Base-by-base conservation (phyloP, 139 green algal genomes). In the Astrephomene gubernaculifera region DNA sequence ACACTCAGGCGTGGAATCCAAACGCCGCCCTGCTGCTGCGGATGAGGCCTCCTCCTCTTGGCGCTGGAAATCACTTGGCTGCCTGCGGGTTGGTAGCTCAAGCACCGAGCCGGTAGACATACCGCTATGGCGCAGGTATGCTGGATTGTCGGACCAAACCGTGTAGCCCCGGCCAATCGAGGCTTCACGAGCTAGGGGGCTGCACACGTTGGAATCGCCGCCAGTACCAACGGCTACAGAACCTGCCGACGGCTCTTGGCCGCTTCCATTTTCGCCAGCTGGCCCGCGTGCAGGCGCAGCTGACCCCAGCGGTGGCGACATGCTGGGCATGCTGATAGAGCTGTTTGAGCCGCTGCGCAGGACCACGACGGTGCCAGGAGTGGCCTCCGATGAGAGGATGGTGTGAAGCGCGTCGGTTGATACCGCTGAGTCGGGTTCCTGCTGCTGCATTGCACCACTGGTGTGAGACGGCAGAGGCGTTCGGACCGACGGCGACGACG, bases 101-200 rank as follows among this genome's bases (percentile, higher is more conserved):
- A 27, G 72, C 0, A 2, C 49, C 1, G 76, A 83, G 17, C 12
- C 41, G 5, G 60, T 49, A 4, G 78, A 84, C n/a, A 52, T 27
- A 22, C 63, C 69, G 45, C 79, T 78, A 33, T 33, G 31, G 35
- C 64, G 49, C 27, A 64, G 38, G 79, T 70, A 86, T 9, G 79
- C 79, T 4, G 65, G 41, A 71, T 86, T 86, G 0, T 79, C 65
- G 0, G 65, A 78, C 79, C 79, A 84, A 1, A 45, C 35, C 33
- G 52, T 25, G 39, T 82, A 44, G n/a, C n/a, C n/a, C n/a, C n/a
- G n/a, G n/a, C n/a, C n/a, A n/a, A n/a, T n/a, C n/a, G n/a, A n/a
- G n/a, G n/a, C n/a, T n/a, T n/a, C n/a, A n/a, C n/a, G n/a, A n/a
- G n/a, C n/a, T n/a, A n/a, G n/a, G n/a, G n/a, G n/a, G n/a, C n/a